phyloP scores from a whole-genome alignment of 2,329 filamentous ascomycete species.

The Coleophoma eucalyptorum region DNA sequence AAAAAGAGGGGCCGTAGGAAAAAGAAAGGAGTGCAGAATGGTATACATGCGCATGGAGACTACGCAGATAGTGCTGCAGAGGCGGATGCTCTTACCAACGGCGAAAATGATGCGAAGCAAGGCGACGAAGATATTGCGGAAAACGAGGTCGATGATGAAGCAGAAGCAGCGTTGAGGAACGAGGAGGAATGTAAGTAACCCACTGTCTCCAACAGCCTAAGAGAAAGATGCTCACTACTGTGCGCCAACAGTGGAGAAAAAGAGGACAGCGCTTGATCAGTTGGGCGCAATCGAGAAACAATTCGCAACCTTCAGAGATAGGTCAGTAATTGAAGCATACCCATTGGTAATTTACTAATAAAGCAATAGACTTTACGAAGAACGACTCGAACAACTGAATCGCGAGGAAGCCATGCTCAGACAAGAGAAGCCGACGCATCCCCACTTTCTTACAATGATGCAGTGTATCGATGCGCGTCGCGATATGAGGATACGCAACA shows the following conservation, averaged over 20 bases:
- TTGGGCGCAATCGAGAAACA: conserved; percentile 80
- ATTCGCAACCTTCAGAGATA: conserved; percentile 81
- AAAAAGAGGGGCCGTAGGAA: conserved; percentile 30
- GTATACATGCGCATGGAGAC: conserved; percentile 15
- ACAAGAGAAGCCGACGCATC: conserved; percentile 68
- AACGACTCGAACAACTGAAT: conserved; percentile 79
- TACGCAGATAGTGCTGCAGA: conserved; percentile 13
- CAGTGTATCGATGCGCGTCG: conserved; percentile 79
- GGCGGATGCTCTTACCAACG: conserved; percentile 15
- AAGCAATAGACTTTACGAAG: conserved; percentile 71
- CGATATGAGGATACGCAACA: conserved; percentile 73
- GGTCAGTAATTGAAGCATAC: conserved; percentile 41
- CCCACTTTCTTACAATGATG: conserved; percentile 87
- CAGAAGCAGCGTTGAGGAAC: conserved; percentile 54
- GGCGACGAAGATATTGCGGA: conserved; percentile 48
- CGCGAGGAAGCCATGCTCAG: conserved; percentile 60
- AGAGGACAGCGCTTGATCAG: conserved; percentile 75
- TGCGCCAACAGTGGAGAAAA: conserved; percentile 63
- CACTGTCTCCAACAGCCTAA: not conserved
- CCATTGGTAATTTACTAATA: conserved; percentile 14
- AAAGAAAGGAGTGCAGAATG: conserved; percentile 28
- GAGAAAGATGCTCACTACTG: not conserved
- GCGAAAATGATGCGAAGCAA: conserved; percentile 32
- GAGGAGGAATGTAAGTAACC: conserved; percentile 58
- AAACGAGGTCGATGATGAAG: conserved; percentile 55